phyloP scores from a whole-genome alignment of 2,329 filamentous ascomycete genomes.

The Talaromyces piceae region DNA sequence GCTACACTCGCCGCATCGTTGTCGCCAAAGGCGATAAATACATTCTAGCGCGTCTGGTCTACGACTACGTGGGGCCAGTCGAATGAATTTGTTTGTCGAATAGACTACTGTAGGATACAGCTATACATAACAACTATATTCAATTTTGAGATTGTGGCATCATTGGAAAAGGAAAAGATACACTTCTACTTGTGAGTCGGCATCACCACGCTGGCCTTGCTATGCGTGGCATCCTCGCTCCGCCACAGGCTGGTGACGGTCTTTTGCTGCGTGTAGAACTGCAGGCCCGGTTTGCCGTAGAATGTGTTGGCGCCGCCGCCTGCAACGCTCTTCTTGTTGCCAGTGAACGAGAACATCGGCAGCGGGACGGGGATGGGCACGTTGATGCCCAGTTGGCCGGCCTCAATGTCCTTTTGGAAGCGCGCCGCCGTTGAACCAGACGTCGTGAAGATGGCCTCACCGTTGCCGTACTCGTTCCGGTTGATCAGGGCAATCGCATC shows the following conservation, averaged over 20 bases:
- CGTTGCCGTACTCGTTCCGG: constrained; percentile 60
- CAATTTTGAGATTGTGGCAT: no score
- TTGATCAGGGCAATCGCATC: constrained; percentile 49
- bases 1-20: constrained; percentile 36
- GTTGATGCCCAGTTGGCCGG: constrained; percentile 60
- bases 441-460: constrained; percentile 58
- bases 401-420: constrained; percentile 60
- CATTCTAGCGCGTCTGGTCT: constrained; percentile 34
- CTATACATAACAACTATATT: no score
- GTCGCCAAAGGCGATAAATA: constrained; percentile 31
- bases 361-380: constrained; percentile 58
- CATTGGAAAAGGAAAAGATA: background rate
- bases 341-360: constrained; percentile 59
- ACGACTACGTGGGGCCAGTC: constrained; percentile 22
- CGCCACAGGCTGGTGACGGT: constrained; percentile 92
- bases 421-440: constrained; percentile 53
- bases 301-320: constrained; percentile 90
- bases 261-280: constrained; percentile 97
- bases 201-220: constrained; percentile 84
- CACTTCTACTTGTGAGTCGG: constrained; percentile 37
- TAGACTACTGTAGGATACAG: no score
- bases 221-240: constrained; percentile 72
- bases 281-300: constrained; percentile 85
- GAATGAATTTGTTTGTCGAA: background rate
- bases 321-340: constrained; percentile 82